These are phyloP conservation scores for Ophiostoma ips DNA, from an alignment of 2,329 filamentous ascomycete genomes.

Conservation along the genomic window DNA sequence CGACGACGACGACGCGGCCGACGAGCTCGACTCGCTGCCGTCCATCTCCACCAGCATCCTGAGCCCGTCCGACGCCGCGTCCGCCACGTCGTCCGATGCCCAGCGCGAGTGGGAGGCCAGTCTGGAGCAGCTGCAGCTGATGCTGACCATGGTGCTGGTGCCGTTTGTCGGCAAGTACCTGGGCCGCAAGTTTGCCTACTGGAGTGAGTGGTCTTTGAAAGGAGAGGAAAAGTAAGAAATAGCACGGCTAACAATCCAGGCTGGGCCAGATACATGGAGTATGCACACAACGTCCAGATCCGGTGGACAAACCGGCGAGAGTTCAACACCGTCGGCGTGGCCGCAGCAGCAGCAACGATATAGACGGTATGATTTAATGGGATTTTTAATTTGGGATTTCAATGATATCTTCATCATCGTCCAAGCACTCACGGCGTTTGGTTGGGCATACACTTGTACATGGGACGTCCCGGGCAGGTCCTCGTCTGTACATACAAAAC, in stretches of 20 bases:
- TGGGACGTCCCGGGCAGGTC: background rate
- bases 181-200: slow-evolving; percentile 88
- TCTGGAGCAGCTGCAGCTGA: slow-evolving; percentile 80
- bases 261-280: slow-evolving; percentile 89
- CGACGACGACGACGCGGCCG: slow-evolving; percentile 19
- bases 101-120: slow-evolving; percentile 93
- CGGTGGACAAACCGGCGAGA: slow-evolving; percentile 45
- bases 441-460: slow-evolving; percentile 1
- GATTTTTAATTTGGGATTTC: background rate
- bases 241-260: slow-evolving; percentile 38
- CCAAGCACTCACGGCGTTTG: background rate
- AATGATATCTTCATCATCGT: background rate
- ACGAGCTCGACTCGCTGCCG: slow-evolving; percentile 50
- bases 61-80: slow-evolving; percentile 16
- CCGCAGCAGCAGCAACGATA: slow-evolving; percentile 45
- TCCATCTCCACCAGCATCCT: slow-evolving; percentile 41
- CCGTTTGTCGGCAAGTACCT: slow-evolving; percentile 92
- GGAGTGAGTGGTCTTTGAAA: slow-evolving; percentile 50
- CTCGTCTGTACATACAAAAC: background rate
- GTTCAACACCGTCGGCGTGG: slow-evolving; percentile 49
- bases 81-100: slow-evolving; percentile 62
- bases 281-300: slow-evolving; percentile 73
- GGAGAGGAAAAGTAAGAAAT: no score
- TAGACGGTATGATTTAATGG: slow-evolving; percentile 14
- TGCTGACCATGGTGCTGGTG: slow-evolving; percentile 87